These are phyloP conservation scores for Termitomyces bulborhizus DNA, from an alignment of 768 basidiomycete species.

Conservation along the genomic window DNA sequence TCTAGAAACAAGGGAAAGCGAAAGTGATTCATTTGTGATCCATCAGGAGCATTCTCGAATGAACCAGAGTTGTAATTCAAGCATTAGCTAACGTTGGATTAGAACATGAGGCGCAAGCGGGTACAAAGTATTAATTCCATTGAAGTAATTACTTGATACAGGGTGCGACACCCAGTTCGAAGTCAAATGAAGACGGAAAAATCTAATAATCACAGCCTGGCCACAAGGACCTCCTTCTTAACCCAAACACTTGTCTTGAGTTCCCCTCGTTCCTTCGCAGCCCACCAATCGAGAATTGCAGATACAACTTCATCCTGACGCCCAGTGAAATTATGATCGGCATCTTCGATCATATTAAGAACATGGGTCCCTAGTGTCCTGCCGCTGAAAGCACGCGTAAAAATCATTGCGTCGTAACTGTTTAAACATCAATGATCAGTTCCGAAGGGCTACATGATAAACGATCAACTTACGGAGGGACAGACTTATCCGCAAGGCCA, in stretches of 20 bases:
- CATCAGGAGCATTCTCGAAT: too few species aligned
- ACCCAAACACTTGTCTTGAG: slow-evolving; percentile 61
- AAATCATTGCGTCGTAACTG: slow-evolving; percentile 71
- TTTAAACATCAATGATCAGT: not conserved
- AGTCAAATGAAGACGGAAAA: not conserved
- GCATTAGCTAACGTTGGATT: not conserved
- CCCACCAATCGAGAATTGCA: slow-evolving; percentile 66
- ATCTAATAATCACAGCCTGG: slow-evolving; percentile 32
- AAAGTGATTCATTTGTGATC: too few species aligned
- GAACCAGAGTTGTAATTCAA: too few species aligned
- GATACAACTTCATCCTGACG: slow-evolving; percentile 64
- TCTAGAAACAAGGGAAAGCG: too few species aligned
- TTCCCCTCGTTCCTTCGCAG: slow-evolving; percentile 33
- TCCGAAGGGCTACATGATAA: not conserved
- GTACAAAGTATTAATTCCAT: not conserved
- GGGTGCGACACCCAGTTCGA: too few species aligned
- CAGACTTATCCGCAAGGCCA: slow-evolving; percentile 61
- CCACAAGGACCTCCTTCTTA: slow-evolving; percentile 37
- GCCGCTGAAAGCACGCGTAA: slow-evolving; percentile 51
- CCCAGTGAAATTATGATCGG: slow-evolving; percentile 76
- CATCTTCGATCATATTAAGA: slow-evolving; percentile 63
- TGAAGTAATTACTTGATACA: not conserved
- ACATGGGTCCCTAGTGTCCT: slow-evolving; percentile 65
- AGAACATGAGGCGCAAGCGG: too few species aligned
- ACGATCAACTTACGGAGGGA: slow-evolving; percentile 54